Base-by-base conservation (phyloP, 345 rosid species). In the Citrus hindsii region DNA sequence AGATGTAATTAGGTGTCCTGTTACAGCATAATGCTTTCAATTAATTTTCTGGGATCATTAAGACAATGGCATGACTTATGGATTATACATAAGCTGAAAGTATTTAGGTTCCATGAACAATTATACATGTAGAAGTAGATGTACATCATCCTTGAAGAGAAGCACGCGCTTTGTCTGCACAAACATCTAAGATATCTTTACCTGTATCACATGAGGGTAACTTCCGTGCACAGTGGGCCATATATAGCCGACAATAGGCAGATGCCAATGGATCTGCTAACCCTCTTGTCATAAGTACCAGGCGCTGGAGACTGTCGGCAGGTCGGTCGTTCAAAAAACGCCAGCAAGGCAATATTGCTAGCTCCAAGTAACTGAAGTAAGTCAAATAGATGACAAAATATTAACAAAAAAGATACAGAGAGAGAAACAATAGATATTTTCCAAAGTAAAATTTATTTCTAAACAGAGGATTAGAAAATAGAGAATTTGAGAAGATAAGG, bases 281-380 rank as follows among this genome's bases (percentile, higher is more conserved):
- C 61, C 98, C 98, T 84, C 98, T 90, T 76, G 83, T 86, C 98
- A 93, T 93, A 89, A 83, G 87, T 68, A 90, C 88, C 75, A 95
- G 78, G 62, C 95, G 94, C 74, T 86, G 89, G 79, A 92, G 83
- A 85, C 83, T 82, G 62, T 90, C 88, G 28, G 40, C 32, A 51
- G 94, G 95, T 70, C 77, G 87, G 77, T 89, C 82, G 46, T 77
- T 65, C 84, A 95, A 90, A 85, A 92, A 95, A 59, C 87, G 88
- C 97, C 98, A 92, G 74, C 98, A 95, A 77, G 97, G 98, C 82
- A 93, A 87, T 63, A 95, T 83, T 37, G 98, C 94, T 82, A 89
- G 81, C 87, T 95, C 98, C 88, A 95, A 83, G 80, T 95, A 95
- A 83, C 98, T 93, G 87, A 74, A 81, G 22, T 40, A 71, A 79